phyloP scores from a whole-genome alignment of 2,329 filamentous ascomycete genomes.

The Periconia digitata region DNA sequence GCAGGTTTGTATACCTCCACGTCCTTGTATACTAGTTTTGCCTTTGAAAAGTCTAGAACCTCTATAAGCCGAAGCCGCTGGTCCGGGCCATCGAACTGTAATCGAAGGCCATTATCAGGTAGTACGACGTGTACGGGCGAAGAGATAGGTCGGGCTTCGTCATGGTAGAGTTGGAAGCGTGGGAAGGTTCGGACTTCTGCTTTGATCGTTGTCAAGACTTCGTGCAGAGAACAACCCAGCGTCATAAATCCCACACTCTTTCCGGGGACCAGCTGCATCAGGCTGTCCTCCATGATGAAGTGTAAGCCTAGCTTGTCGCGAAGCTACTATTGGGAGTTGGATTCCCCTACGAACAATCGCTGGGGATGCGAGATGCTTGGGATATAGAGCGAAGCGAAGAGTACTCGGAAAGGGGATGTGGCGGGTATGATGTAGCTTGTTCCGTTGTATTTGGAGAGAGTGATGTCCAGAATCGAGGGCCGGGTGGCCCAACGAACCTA shows the following conservation, averaged over 20 bases:
- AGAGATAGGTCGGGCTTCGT: slow-evolving; percentile 70
- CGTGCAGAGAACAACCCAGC: slow-evolving; percentile 88
- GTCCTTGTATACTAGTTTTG: slow-evolving; percentile 77
- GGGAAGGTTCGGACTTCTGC: slow-evolving; percentile 82
- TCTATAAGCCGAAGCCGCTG: slow-evolving; percentile 91
- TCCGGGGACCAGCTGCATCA: slow-evolving; percentile 33
- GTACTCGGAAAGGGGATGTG: background rate
- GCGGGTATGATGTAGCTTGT: background rate
- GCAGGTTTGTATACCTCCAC: slow-evolving; percentile 73
- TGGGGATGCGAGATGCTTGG: background rate
- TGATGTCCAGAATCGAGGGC: background rate
- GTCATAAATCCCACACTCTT: slow-evolving; percentile 53
- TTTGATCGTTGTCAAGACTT: slow-evolving; percentile 84
- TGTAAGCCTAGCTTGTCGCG: background rate
- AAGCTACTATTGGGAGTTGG: background rate
- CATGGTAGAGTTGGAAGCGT: slow-evolving; percentile 80
- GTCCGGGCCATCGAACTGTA: slow-evolving; percentile 92
- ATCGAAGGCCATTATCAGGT: slow-evolving; percentile 80
- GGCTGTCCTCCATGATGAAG: slow-evolving; percentile 31
- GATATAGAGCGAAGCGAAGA: background rate
- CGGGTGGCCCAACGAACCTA: background rate
- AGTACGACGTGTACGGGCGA: slow-evolving; percentile 76
- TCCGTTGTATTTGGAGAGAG: background rate
- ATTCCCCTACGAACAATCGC: background rate
- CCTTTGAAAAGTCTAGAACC: slow-evolving; percentile 85